These are phyloP conservation scores for Aspergillus luchuensis DNA, from an alignment of 2,329 filamentous ascomycete species.

Conservation along the genomic window DNA sequence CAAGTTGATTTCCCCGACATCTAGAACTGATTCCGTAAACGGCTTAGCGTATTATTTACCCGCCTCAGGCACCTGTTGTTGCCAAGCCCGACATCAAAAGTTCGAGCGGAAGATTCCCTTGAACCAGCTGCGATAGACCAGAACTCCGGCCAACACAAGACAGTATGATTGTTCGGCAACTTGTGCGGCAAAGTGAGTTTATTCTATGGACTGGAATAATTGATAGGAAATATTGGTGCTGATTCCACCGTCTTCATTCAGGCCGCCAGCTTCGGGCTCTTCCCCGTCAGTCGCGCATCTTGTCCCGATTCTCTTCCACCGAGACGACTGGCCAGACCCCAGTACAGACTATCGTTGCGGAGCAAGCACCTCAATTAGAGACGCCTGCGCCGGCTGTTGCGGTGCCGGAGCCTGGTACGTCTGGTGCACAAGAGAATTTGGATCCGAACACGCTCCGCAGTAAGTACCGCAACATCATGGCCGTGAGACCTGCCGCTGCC, in stretches of 20 bases:
- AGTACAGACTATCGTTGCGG: slow-evolving; percentile 22
- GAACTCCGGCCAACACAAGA: slow-evolving; percentile 16
- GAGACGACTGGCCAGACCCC: slow-evolving; percentile 31
- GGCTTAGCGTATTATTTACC: slow-evolving; percentile 3
- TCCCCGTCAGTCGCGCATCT: slow-evolving; percentile 34
- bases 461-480: slow-evolving; percentile 21
- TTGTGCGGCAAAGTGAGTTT: slow-evolving; percentile 46
- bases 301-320: slow-evolving; percentile 39
- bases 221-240: slow-evolving; percentile 6
- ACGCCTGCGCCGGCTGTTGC: slow-evolving; percentile 15
- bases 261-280: slow-evolving; percentile 42
- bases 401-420: slow-evolving; percentile 8
- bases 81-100: slow-evolving; percentile 42
- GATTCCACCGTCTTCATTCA: slow-evolving; percentile 22
- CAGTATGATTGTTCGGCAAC: slow-evolving; percentile 46
- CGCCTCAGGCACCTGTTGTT: slow-evolving; percentile 28
- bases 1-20: not conserved
- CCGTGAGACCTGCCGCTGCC: not conserved
- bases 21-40: not conserved
- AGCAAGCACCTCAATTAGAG: slow-evolving; percentile 14
- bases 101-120: slow-evolving; percentile 33
- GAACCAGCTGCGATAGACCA: slow-evolving; percentile 17
- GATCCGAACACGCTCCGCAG: slow-evolving; percentile 23
- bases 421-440: slow-evolving; percentile 18
- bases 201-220: not conserved